A percentile compares a stretch with the other conserved stretches of the same genome.
These are phyloP conservation scores for Fusarium citri DNA, from an alignment of 2,329 filamentous ascomycete genomes.

Conservation along the genomic window DNA sequence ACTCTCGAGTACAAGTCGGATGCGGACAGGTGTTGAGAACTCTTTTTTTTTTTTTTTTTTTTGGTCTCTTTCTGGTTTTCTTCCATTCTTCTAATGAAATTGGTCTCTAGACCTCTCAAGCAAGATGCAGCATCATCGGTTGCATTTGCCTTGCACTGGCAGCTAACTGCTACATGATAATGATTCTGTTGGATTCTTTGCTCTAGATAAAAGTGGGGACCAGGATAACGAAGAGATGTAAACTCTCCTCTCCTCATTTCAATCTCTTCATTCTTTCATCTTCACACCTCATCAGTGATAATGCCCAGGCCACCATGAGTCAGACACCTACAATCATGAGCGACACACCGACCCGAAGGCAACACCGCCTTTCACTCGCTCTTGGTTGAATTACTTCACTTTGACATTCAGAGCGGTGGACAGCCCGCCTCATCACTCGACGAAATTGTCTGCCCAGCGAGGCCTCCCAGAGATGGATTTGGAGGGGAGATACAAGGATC, in stretches of 20 bases:
- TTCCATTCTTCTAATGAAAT: background rate
- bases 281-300: background rate
- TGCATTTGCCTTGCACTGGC: background rate
- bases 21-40: background rate
- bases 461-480: background rate
- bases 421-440: background rate
- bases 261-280: background rate
- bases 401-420: background rate
- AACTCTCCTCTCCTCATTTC: background rate
- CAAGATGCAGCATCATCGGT: fast-evolving
- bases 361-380: background rate
- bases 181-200: background rate
- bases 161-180: fast-evolving
- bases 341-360: background rate
- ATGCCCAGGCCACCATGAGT: background rate
- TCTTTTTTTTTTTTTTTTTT: background rate
- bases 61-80: background rate
- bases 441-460: no score
- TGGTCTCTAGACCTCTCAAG: background rate
- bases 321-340: background rate
- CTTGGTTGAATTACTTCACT: background rate
- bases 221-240: fast-evolving
- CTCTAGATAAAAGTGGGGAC: background rate
- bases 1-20: background rate
- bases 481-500: background rate